Percentiles rank a stretch among this genome's conserved stretches.
These are phyloP conservation scores for Stephanodiscus triporus DNA, from an alignment of 108 stramenopile species.

Conservation along the genomic window DNA sequence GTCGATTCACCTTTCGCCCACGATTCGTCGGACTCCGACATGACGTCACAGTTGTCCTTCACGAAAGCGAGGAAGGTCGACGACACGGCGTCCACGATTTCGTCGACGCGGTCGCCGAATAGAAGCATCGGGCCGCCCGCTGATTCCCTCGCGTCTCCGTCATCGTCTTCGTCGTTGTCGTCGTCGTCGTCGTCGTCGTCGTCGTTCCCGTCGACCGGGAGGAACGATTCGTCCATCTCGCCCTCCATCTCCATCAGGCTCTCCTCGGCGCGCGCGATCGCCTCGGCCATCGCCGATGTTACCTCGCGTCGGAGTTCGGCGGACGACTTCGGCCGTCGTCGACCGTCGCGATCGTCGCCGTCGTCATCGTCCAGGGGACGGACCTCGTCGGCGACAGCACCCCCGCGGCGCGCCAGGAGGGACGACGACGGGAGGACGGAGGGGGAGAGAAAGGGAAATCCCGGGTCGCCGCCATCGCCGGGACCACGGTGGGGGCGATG, in stretches of 20 bases:
- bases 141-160: constrained; percentile 1
- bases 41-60: constrained; percentile 3
- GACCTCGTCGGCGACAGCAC: too few species aligned
- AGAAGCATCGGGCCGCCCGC: constrained; percentile 40
- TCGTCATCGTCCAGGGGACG: background rate
- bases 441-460: too few species aligned
- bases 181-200: background rate
- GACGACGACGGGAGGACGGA: too few species aligned
- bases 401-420: too few species aligned
- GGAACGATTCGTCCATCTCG: constrained; percentile 46
- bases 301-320: constrained; percentile 11
- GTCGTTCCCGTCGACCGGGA: constrained; percentile 5
- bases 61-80: constrained; percentile 15
- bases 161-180: constrained; percentile 20
- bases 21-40: constrained; percentile 23
- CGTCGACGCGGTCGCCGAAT: constrained; percentile 55
- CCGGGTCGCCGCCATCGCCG: too few species aligned
- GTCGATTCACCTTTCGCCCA: constrained; percentile 19
- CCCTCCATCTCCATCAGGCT: constrained; percentile 32
- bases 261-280: constrained; percentile 24
- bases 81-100: constrained; percentile 37
- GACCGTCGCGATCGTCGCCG: background rate
- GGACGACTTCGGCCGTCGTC: background rate
- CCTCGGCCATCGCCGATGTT: constrained; percentile 16
- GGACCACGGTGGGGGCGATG: too few species aligned